A percentile compares a stretch with the other conserved stretches of the same genome.
phyloP scores from a whole-genome alignment of 1,284 basidiomycete species.

The Retiboletus flavoniger region DNA sequence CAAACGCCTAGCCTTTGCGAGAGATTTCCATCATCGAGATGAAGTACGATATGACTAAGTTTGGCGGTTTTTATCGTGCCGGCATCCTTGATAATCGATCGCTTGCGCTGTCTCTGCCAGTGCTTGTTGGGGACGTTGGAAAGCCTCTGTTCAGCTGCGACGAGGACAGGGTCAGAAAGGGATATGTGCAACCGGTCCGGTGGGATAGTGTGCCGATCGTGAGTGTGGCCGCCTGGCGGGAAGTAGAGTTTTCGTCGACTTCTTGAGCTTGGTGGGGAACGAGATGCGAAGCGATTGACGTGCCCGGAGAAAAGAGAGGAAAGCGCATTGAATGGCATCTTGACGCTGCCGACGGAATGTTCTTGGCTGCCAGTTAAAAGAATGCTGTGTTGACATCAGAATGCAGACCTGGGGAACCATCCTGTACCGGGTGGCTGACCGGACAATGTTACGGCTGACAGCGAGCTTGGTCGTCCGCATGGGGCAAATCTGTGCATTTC shows the following conservation, averaged over 20 bases:
- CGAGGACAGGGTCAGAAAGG: constrained; percentile 27
- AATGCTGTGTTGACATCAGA: not conserved
- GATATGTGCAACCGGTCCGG: constrained; percentile 20
- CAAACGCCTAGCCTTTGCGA: not conserved
- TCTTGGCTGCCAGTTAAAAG: not conserved
- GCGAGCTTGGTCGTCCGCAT: not conserved
- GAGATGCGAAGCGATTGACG: not conserved
- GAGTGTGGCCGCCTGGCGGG: constrained; percentile 13
- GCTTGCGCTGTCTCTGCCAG: too few species aligned
- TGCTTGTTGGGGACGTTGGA: not conserved
- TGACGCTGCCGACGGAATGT: constrained; percentile 5
- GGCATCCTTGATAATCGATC: not conserved
- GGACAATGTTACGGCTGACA: constrained; percentile 14
- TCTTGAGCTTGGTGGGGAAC: constrained; percentile 1
- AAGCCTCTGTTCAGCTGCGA: constrained; percentile 19
- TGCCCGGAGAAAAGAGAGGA: constrained; percentile 5
- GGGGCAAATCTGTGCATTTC: not conserved
- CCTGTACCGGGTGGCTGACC: constrained; percentile 16
- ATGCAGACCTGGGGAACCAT: not conserved
- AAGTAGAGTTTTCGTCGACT: constrained; percentile 14
- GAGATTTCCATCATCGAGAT: not conserved
- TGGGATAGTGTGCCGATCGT: constrained; percentile 17
- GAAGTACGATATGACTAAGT: not conserved
- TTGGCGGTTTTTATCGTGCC: not conserved
- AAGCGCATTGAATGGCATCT: constrained; percentile 12